phyloP scores from a whole-genome alignment of 2,329 filamentous ascomycete genomes.

The Lachnellula cervina region DNA sequence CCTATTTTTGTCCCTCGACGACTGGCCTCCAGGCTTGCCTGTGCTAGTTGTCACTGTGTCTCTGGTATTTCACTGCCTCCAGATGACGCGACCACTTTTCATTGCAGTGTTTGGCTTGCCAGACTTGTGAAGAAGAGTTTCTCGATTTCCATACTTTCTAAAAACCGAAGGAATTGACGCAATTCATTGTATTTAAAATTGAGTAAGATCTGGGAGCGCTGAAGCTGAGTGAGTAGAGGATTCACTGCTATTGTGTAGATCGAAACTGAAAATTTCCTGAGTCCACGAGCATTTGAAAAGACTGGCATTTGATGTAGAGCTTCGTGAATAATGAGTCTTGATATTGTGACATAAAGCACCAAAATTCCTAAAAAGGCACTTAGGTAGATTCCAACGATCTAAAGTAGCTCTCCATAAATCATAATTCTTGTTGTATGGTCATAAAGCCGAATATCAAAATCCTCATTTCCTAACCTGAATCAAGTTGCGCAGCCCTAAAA shows the following conservation, averaged over 20 bases:
- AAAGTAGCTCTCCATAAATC: too few relatives aligned
- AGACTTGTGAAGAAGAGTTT: slow-evolving; percentile 52
- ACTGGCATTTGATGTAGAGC: too few relatives aligned
- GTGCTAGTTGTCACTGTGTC: slow-evolving; percentile 64
- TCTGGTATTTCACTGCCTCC: slow-evolving; percentile 71
- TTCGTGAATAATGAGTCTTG: too few relatives aligned
- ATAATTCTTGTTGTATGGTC: too few relatives aligned
- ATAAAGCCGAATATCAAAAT: background rate
- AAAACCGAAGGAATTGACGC: background rate
- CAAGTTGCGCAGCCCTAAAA: background rate
- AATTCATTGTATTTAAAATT: too few relatives aligned
- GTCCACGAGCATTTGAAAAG: too few relatives aligned
- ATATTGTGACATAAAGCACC: too few relatives aligned
- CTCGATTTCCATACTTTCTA: background rate
- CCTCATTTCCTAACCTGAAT: background rate
- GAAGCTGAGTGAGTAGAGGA: background rate
- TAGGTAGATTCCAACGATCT: too few relatives aligned
- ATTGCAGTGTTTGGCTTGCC: slow-evolving; percentile 51
- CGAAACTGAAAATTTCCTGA: too few relatives aligned
- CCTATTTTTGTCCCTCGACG: slow-evolving; percentile 64
- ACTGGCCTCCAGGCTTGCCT: slow-evolving; percentile 67
- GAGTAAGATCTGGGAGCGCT: too few relatives aligned
- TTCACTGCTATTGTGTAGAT: background rate
- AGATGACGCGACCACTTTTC: slow-evolving; percentile 64
- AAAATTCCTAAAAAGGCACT: too few relatives aligned